These are phyloP conservation scores for Picea abies DNA, from an alignment of 83 land plant species.

Conservation along the genomic window DNA sequence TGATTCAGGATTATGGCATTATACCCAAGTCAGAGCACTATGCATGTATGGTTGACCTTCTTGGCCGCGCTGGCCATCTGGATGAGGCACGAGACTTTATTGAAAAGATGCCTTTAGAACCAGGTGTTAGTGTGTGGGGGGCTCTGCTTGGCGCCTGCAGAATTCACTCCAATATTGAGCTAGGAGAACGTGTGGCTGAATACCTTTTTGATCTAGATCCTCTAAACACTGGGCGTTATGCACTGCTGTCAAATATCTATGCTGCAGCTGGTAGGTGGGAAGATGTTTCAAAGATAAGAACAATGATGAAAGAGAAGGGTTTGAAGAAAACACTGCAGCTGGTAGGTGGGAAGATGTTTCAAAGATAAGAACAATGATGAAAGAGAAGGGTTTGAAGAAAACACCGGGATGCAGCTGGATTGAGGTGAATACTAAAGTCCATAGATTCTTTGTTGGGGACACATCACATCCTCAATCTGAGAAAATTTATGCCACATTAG, in stretches of 20 bases:
- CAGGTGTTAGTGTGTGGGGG: not conserved
- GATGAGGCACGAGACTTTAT: not conserved
- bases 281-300: not conserved
- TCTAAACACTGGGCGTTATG: not conserved
- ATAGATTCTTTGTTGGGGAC: not conserved
- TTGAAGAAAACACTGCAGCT: not conserved
- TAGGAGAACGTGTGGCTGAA: not conserved
- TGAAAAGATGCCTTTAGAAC: not conserved
- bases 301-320: not conserved
- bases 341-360: not conserved
- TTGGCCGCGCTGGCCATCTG: not conserved
- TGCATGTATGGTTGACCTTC: not conserved
- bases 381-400: not conserved
- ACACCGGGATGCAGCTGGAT: slow-evolving; percentile 2
- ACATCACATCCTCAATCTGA: not conserved
- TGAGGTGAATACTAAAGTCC: not conserved
- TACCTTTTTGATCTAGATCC: slow-evolving; percentile 1
- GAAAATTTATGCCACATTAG: not conserved
- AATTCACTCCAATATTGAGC: not conserved
- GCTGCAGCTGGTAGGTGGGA: slow-evolving; percentile 2
- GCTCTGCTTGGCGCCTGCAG: not conserved
- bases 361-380: not conserved
- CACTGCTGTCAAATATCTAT: not conserved
- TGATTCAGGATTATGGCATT: not conserved
- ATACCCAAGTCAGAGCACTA: not conserved